Evolutionary conservation across 2,329 filamentous ascomycete species (phyloP).

Genomic region (Nemania diffusa): DNA sequence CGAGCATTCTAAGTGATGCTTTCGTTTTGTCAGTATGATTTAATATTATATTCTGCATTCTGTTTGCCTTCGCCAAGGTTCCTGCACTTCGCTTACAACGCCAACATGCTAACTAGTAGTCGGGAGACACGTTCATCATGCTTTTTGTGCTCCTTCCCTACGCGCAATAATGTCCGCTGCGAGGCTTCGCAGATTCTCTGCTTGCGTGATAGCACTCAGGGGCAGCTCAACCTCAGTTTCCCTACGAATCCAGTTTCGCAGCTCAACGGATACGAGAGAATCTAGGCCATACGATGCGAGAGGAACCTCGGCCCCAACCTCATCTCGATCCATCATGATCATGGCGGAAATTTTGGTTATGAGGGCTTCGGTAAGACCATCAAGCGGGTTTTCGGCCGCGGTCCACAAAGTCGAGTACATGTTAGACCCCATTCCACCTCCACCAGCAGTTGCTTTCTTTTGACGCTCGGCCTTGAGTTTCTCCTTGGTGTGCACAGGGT

Average conservation of each 20-base stretch:
- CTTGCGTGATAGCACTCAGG: constrained; percentile 27
- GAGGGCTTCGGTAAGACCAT: constrained; percentile 19
- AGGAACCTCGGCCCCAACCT: constrained; percentile 25
- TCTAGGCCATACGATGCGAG: constrained; percentile 42
- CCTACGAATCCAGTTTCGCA: constrained; percentile 47
- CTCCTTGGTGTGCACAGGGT: constrained; percentile 24
- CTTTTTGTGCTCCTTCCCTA: constrained; percentile 15
- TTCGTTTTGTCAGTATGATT: no score
- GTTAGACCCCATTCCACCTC: constrained; percentile 2
- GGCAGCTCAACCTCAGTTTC: constrained; percentile 41
- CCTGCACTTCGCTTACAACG: no score
- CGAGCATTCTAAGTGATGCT: no score
- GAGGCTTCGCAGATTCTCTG: constrained; percentile 25
- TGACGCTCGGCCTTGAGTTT: not conserved
- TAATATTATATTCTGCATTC: not conserved
- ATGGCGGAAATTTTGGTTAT: constrained; percentile 33
- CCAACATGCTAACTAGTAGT: not conserved
- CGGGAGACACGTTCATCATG: not conserved
- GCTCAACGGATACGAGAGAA: constrained; percentile 47
- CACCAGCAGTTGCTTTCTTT: not conserved
- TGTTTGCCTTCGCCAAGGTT: not conserved
- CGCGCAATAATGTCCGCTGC: constrained; percentile 28
- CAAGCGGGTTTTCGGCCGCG: not conserved
- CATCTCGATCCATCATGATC: constrained; percentile 35
- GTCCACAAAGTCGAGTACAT: constrained; percentile 13